These are phyloP conservation scores for Cercospora beticola DNA, from an alignment of 2,329 filamentous ascomycete genomes.

Conservation along the genomic window DNA sequence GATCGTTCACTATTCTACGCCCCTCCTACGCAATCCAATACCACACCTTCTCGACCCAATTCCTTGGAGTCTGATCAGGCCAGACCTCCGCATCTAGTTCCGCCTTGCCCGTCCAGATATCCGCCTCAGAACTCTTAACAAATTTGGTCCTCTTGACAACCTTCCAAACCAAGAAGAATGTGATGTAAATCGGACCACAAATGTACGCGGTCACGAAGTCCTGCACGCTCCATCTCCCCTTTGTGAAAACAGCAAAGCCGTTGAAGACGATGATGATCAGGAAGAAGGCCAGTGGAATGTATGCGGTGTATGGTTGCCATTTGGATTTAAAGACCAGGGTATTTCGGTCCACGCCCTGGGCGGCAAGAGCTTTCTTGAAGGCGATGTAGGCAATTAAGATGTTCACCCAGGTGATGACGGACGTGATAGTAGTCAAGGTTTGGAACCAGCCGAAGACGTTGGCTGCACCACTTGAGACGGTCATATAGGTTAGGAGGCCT, in stretches of 20 bases:
- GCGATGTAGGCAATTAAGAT: slow-evolving; percentile 31
- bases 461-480: slow-evolving; percentile 32
- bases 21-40: slow-evolving; percentile 46
- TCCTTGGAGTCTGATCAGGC: slow-evolving; percentile 46
- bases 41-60: slow-evolving; percentile 50
- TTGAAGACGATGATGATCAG: slow-evolving; percentile 67
- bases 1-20: neutral
- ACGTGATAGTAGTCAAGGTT: slow-evolving; percentile 39
- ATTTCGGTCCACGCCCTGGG: slow-evolving; percentile 33
- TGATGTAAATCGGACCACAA: slow-evolving; percentile 38
- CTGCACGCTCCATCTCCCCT: slow-evolving; percentile 43
- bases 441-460: slow-evolving; percentile 40
- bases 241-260: slow-evolving; percentile 59
- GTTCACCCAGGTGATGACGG: slow-evolving; percentile 35
- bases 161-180: slow-evolving; percentile 64
- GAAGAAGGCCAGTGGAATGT: slow-evolving; percentile 57
- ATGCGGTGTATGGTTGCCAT: slow-evolving; percentile 57
- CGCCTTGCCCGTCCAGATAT: slow-evolving; percentile 50
- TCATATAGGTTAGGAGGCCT: slow-evolving; percentile 58
- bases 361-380: slow-evolving; percentile 34
- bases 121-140: slow-evolving; percentile 44
- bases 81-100: slow-evolving; percentile 49
- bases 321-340: slow-evolving; percentile 52
- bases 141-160: slow-evolving; percentile 60
- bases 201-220: slow-evolving; percentile 50